Evolutionary conservation across 2,329 filamentous ascomycete species (phyloP).

Genomic region (Hymenoscyphus infarciens): DNA sequence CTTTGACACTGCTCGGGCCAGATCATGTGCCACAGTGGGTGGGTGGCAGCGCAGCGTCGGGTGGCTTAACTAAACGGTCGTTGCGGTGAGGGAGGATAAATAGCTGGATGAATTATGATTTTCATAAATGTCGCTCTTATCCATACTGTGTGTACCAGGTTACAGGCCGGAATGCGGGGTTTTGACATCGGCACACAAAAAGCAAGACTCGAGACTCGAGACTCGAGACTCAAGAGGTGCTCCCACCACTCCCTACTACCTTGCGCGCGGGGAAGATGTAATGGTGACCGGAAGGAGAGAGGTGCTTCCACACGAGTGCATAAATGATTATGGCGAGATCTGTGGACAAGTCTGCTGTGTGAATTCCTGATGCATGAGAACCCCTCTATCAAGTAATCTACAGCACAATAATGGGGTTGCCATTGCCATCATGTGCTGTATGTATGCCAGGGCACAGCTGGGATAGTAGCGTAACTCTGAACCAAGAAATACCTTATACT

Average conservation of each 20-base stretch:
- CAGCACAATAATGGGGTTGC: neutral
- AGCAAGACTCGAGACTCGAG: neutral
- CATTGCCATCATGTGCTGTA: neutral
- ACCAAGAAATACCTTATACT: neutral
- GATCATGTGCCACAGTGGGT: conserved; percentile 1
- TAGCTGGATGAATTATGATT: conserved; percentile 3
- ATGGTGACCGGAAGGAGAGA: conserved; percentile 7
- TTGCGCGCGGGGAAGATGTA: neutral
- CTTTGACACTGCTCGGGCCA: neutral
- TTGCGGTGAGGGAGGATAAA: conserved; percentile 3
- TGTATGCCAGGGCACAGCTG: neutral
- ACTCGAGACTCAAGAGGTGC: neutral
- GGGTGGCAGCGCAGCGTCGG: neutral
- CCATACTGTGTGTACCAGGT: neutral
- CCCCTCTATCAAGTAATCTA: neutral
- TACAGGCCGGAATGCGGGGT: neutral
- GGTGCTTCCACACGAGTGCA: conserved; percentile 4
- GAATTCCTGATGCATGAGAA: neutral
- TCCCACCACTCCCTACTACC: conserved; percentile 1
- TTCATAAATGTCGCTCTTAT: conserved; percentile 3
- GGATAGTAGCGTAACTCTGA: neutral
- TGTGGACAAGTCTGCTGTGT: neutral
- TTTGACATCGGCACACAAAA: neutral
- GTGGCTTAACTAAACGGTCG: neutral
- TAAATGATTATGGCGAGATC: neutral